Base-by-base conservation (phyloP, 2,329 filamentous ascomycete species). In the Penicillium janthinellum region DNA sequence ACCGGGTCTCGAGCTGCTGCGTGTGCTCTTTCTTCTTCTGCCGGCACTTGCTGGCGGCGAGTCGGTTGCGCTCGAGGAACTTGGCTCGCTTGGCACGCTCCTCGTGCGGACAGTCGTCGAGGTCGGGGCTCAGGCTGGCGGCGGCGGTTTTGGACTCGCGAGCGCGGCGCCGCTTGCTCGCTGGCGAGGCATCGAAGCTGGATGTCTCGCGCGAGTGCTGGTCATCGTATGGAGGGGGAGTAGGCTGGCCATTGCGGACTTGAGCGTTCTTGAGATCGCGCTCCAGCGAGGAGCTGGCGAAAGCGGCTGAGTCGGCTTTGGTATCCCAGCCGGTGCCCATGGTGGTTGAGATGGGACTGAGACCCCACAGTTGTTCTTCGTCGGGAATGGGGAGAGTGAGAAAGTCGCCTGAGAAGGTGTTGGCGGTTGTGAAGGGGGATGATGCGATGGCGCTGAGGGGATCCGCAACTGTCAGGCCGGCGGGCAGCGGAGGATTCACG, bases 21-120 rank as follows among this genome's bases (percentile, higher is more conserved):
- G 81, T 83, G 67, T 84, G 83, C 61, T 83, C 82, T 72, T 86
- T 86, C 74, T 86, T 86, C 77, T 86, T 86, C 66, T 83, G 81
- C n/a, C 84, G 81, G 70, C 84, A 87, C 65, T 86, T 87, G 70
- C 83, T 83, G 5, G 84, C 84, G 2, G 84, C 84, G 1, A 85
- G 72, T 2, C 84, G 81, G 65, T 87, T 87, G 65, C 85, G 83
- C 69, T 86, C 84, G 20, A 86, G 79, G 68, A 83, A 83, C 50
- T 79, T 80, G 55, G 81, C 78, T 8, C 80, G 79, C 64, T 82
- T 82, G 3, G 65, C 70, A n/a, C 70, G 68, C 28, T 76, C 73
- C n/a, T 73, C 66, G 17, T 61, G 63, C 0, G 66, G 65, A 15
- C 67, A 64, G 14, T 66, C 64, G 45, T 69, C 70, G 12, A 63